Conservation (phyloP, 2,329 filamentous ascomycete species). For the Aspergillus eucalypticola region DNA sequence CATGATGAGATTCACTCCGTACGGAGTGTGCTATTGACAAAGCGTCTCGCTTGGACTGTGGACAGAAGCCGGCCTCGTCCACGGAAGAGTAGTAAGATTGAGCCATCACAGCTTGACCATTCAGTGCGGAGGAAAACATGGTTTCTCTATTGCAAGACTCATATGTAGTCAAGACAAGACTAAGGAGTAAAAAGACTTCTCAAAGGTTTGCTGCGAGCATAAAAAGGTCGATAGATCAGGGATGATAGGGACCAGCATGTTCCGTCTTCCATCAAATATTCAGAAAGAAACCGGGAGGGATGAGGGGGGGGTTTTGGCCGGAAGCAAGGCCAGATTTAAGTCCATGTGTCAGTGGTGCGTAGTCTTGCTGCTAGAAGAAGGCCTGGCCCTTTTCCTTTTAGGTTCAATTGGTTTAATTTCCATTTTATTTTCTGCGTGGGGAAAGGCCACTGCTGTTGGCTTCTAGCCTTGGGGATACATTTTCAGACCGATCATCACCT, state of each 20-base stretch:
- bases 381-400: constrained; percentile 16
- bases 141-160: constrained; percentile 19
- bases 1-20: constrained; percentile 29
- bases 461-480: background rate
- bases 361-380: constrained; percentile 27
- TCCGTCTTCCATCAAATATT: constrained; percentile 18
- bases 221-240: constrained; percentile 19
- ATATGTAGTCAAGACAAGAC: constrained; percentile 17
- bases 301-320: constrained; percentile 25
- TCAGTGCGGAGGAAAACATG: constrained; percentile 21
- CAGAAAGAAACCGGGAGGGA: constrained; percentile 24
- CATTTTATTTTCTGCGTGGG: constrained; percentile 4
- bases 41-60: constrained; percentile 24
- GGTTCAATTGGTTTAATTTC: constrained; percentile 2
- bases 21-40: constrained; percentile 28
- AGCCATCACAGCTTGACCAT: constrained; percentile 25
- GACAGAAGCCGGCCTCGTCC: constrained; percentile 27
- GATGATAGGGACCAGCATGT: constrained; percentile 24
- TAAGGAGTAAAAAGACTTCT: constrained; percentile 13
- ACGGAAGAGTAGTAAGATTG: constrained; percentile 24
- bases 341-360: constrained; percentile 31
- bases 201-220: constrained; percentile 16
- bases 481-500: constrained; percentile 1
- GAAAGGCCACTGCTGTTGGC: background rate
- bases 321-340: constrained; percentile 37